Conservation (phyloP, 805 yeast species). For the Ogataea saltuana region DNA sequence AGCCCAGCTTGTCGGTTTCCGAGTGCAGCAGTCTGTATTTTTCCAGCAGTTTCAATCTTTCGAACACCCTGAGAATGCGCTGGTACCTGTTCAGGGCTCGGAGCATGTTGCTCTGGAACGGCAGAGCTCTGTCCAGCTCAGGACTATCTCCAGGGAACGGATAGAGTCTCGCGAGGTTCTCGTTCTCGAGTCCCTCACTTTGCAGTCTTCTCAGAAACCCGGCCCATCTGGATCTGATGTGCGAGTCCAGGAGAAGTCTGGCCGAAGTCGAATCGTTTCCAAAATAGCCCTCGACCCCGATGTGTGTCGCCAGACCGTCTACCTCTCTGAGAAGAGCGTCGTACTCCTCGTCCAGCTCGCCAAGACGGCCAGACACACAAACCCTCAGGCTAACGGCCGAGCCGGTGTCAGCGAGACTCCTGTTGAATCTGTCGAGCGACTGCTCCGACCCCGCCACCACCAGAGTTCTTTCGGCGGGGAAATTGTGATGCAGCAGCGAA, state of each 20-base stretch:
- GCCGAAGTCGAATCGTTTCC: slow-evolving; percentile 43
- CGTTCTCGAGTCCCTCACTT: slow-evolving; percentile 23
- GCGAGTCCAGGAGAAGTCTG: slow-evolving; percentile 30
- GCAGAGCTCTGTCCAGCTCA: slow-evolving; percentile 17
- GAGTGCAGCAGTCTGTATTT: not conserved
- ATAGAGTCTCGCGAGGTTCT: slow-evolving; percentile 27
- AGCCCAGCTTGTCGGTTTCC: not conserved
- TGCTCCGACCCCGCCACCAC: slow-evolving; percentile 29
- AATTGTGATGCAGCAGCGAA: slow-evolving; percentile 21
- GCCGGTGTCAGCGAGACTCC: no score
- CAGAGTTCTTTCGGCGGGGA: slow-evolving; percentile 30
- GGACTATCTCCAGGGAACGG: slow-evolving; percentile 32
- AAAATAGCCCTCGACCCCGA: slow-evolving; percentile 38
- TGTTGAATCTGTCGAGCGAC: slow-evolving; percentile 11
- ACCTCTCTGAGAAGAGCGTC: slow-evolving; percentile 26
- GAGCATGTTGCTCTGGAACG: slow-evolving; percentile 9
- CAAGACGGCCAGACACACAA: no score
- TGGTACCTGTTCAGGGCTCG: slow-evolving; percentile 7
- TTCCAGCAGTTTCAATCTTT: slow-evolving; percentile 11
- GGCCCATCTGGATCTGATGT: slow-evolving; percentile 26
- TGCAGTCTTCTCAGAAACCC: slow-evolving; percentile 27
- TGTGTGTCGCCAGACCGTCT: slow-evolving; percentile 31
- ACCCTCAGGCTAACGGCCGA: no score
- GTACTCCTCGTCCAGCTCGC: slow-evolving; percentile 8
- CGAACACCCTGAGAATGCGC: slow-evolving; percentile 17